Evolutionary conservation across 768 basidiomycete genomes (phyloP).

Genomic region (Sporobolomyces roseus): DNA sequence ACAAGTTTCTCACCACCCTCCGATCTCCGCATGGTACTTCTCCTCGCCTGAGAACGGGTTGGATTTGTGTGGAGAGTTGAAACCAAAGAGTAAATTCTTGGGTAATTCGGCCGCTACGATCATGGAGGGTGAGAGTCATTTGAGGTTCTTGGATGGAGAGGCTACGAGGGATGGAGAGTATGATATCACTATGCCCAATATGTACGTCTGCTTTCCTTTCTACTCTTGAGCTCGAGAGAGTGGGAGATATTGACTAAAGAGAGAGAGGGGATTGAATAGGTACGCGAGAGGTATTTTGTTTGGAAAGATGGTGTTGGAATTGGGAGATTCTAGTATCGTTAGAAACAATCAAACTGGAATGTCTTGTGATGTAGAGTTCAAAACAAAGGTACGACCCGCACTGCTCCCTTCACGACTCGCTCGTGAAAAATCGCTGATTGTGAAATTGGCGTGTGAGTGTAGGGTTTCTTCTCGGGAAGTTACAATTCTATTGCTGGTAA

Average conservation of each 20-base stretch:
- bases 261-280: too few relatives aligned
- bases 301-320: slow-evolving; percentile 80
- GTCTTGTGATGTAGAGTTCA: slow-evolving; percentile 85
- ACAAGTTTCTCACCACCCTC: slow-evolving; percentile 95
- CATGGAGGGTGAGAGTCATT: slow-evolving; percentile 77
- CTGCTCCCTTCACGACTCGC: not conserved
- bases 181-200: slow-evolving; percentile 93
- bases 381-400: slow-evolving; percentile 70
- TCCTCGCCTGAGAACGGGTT: slow-evolving; percentile 84
- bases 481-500: slow-evolving; percentile 81
- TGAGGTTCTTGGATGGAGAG: slow-evolving; percentile 36
- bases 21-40: slow-evolving; percentile 61
- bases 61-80: slow-evolving; percentile 81
- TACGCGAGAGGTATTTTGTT: slow-evolving; percentile 54
- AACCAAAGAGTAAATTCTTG: slow-evolving; percentile 92
- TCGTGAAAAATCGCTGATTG: not conserved
- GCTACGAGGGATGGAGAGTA: slow-evolving; percentile 58
- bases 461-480: slow-evolving; percentile 96
- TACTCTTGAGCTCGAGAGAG: too few relatives aligned
- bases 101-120: slow-evolving; percentile 96
- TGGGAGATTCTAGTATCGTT: slow-evolving; percentile 82
- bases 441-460: slow-evolving; percentile 10
- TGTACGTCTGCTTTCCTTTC: too few relatives aligned
- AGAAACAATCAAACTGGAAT: slow-evolving; percentile 74
- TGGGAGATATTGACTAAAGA: too few relatives aligned